Percentiles rank a stretch among this genome's conserved stretches.
Conservation (phyloP, 2,329 filamentous ascomycete species). For the Chrysosporium keratinophilum region DNA sequence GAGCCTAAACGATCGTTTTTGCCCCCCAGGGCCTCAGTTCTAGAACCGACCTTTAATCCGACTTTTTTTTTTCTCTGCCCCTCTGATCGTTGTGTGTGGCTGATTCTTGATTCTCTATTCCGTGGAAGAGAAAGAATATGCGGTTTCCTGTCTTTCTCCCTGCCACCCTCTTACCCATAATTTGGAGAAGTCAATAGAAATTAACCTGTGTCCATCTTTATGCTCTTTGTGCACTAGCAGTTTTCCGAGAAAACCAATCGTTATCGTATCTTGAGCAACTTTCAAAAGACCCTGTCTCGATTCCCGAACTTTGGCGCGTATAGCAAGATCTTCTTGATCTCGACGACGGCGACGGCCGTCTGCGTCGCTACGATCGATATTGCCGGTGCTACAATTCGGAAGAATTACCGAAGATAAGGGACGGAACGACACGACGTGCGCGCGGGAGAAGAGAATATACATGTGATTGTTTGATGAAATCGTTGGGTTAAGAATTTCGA, state of each 20-base stretch:
- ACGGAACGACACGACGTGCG: background rate
- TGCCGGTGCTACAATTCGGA: conserved; percentile 4
- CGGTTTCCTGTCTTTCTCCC: conserved; percentile 2
- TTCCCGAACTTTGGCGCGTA: background rate
- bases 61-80: background rate
- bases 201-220: background rate
- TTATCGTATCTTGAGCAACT: conserved; percentile 4
- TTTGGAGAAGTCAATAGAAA: background rate
- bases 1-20: conserved; percentile 3
- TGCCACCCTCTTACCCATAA: background rate
- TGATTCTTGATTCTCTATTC: background rate
- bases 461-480: background rate
- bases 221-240: background rate
- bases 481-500: background rate
- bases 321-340: conserved; percentile 7
- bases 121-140: conserved; percentile 6
- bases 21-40: background rate
- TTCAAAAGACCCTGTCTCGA: background rate
- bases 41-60: background rate
- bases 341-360: conserved; percentile 2
- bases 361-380: conserved; percentile 7
- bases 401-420: conserved; percentile 6
- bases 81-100: background rate
- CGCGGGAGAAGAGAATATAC: background rate
- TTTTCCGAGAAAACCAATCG: conserved; percentile 1